Base-by-base conservation (phyloP, 495 filamentous ascomycete species). In the Xylaria bambusicola region DNA sequence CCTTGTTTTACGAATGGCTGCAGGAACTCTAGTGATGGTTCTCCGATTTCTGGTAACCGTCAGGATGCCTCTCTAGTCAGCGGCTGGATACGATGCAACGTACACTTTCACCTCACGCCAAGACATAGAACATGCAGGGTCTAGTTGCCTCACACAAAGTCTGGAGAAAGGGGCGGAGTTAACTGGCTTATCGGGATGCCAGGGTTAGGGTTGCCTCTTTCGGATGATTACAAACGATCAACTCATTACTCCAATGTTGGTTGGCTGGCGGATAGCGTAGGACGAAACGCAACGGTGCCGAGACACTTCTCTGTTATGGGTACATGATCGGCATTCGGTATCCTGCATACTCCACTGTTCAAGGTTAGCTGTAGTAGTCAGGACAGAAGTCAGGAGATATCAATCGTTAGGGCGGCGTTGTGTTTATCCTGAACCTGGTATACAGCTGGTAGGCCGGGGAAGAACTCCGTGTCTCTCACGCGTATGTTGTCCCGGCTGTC, bases 391-490 rank as follows among this genome's bases (percentile, higher is more conserved):
- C 17, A 20, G 29, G 17, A 23, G 15, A 15, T 36, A 46, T 26
- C 17, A 24, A 36, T 36, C 53, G n/a, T 56, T 56, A 56, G 41
- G 53, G 53, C 53, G 41, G 53, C 53, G 41, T 47, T 12, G 35
- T n/a, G n/a, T n/a, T n/a, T n/a, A n/a, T n/a, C n/a, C 52, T 24
- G 15, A 40, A 20, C 29, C 5, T 33, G 29, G 5, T 33, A 9
- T 6, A n/a, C 6, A 27, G 17, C 5, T 18, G 20, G 9, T 24
- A 42, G 52, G 40, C 52, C 52, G 52, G 52, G 52, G 52, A 54
- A 54, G 10, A 23, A 2, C 23, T 38, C 52, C 23, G 23, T 6
- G 7, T 3, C 38, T n/a, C 10, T 23, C 52, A 54, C 29, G 52
- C 24, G 36, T 42, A 44, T n/a, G n/a, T 2, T n/a, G n/a, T n/a